Base-by-base conservation (phyloP, 2,329 filamentous ascomycete genomes). In the Fusarium zealandicum region DNA sequence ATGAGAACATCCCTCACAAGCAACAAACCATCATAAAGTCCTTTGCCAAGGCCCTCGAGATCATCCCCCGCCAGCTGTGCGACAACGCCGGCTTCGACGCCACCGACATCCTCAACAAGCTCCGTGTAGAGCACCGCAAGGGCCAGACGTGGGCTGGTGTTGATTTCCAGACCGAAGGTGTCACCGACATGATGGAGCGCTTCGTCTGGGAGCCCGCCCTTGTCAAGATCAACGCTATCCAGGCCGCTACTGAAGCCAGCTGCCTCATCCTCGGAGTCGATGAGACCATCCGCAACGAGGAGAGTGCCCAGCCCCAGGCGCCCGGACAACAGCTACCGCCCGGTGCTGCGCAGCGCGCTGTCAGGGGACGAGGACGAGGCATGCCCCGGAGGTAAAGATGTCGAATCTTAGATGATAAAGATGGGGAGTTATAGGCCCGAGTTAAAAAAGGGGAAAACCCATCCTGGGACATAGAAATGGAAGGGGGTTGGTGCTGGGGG, bases 81-180 rank as follows among this genome's bases (percentile, higher is more conserved):
- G 95, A 99, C 80, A 99, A 99, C 71, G 95, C 95, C 50, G 95
- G 95, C 61, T 98, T 99, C 73, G 95, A 99, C 72, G 93, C 95
- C 20, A 99, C 95, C 44, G 95, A 99, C 71, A 97, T 99, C 65
- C 86, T 99, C 61, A 99, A 98, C 82, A 88, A 92, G 71, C 83
- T 99, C 64, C 90, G 95, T 50, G 95, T 98, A 54, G 93, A 97
- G 83, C 95, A 99, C 80, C 87, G 92, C 73, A 95, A 93, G 79
- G 92, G 92, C 65, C 90, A 90, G 72, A 87, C 86, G 45, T 99
- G 95, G 95, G 92, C 93, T 5, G 95, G 95, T 72, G 93, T 99
- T 22, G 95, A 99, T 78, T 98, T 99, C 72, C 81, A 87, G 64
- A 86, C 92, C 69, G 95, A 99, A 78, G 93, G 93, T 58, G 90